These are phyloP conservation scores for Medicago lupulina DNA, from an alignment of 306 rosid genomes.

Conservation along the genomic window DNA sequence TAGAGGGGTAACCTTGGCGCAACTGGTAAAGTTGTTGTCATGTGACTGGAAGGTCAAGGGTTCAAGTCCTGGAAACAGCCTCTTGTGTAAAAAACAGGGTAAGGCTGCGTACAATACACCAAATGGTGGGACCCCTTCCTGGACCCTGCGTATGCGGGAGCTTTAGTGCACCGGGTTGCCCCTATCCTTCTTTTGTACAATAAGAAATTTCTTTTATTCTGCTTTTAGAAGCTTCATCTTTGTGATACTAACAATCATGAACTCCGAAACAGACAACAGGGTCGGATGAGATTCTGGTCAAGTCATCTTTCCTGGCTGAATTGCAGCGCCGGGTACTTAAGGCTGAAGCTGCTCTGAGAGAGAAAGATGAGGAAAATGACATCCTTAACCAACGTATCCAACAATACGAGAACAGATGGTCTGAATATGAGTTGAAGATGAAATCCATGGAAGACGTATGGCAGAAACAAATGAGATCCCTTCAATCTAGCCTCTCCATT, in stretches of 20 bases:
- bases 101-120: too few species aligned
- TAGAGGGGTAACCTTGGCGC: too few species aligned
- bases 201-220: slow-evolving; percentile 19
- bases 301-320: slow-evolving; percentile 83
- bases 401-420: slow-evolving; percentile 95
- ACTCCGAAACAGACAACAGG: slow-evolving; percentile 60
- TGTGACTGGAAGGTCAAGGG: too few species aligned
- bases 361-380: slow-evolving; percentile 91
- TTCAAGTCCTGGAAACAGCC: too few species aligned
- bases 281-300: slow-evolving; percentile 82
- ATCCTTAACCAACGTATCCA: slow-evolving; percentile 91
- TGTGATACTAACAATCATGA: slow-evolving; percentile 34
- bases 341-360: slow-evolving; percentile 89
- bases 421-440: slow-evolving; percentile 93
- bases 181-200: background rate
- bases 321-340: slow-evolving; percentile 87
- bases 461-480: slow-evolving; percentile 99
- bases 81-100: too few species aligned
- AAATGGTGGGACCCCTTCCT: too few species aligned
- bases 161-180: too few species aligned
- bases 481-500: slow-evolving; percentile 95
- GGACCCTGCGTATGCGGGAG: too few species aligned
- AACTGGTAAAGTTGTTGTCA: too few species aligned
- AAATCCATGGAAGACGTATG: slow-evolving; percentile 98
- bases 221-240: slow-evolving; percentile 18